Base-by-base conservation (phyloP, 192 early-diverging fungal genomes). In the Pecoramyces ruminantium region DNA sequence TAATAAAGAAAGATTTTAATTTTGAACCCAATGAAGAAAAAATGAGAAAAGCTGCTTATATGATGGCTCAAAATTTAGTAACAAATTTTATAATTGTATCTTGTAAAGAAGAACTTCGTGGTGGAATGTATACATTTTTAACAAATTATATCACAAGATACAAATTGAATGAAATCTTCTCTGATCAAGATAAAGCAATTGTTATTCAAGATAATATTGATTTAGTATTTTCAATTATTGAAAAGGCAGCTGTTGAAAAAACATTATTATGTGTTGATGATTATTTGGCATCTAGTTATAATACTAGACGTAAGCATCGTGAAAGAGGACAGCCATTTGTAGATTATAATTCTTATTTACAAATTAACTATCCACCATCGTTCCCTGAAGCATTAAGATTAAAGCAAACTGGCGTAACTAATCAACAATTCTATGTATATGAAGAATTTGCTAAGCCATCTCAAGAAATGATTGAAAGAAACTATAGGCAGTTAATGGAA, bases 191-290 rank as follows among this genome's bases (percentile, higher is more conserved):
- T 13, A 93, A 96, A 14, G 87, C 93, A 38, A 88, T 95, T 77
- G 90, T 95, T 30, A 95, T 97, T 16, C 87, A 92, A 11, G 96
- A 98, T 83, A 99, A 99, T 83, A 84, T 98, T 79, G 98, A 99
- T 77, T 87, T 97, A 34, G 96, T 94, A 16, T 97, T 96, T 84
- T 92, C 95, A 0, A 91, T 99, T 30, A 94, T 97, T 79, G 96
- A 99, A 84, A 95, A 96, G 83, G 93, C 96, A 29, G 96, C 98
- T 3, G 95, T 95, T 82, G 96, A 97, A 83, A 97, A 97, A 80
- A 94, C 96, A 2, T 87, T 94, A n/a, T 88, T 93, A n/a, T 96
- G 97, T 82, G 96, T 99, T 77, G 96, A 97, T 85, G 92, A 95
- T 78, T 83, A 87, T n/a, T 87, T 99, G 78, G 85, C 86, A 16